These are phyloP conservation scores for Peronospora destructor DNA, from an alignment of 352 stramenopile genomes.

Conservation along the genomic window DNA sequence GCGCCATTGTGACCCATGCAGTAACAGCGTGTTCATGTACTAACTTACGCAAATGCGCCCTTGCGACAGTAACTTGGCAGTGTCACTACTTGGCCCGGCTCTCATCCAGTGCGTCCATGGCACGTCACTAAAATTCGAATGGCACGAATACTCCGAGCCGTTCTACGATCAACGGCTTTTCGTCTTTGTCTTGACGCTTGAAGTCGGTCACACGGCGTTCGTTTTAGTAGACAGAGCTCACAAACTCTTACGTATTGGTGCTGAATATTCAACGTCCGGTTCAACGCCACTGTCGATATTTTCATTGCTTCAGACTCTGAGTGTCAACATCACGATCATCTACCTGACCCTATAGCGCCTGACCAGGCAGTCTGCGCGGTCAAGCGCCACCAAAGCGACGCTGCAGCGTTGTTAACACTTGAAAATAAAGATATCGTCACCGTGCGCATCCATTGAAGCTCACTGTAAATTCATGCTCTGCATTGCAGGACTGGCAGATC, in stretches of 20 bases:
- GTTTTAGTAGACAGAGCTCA: constrained; percentile 5
- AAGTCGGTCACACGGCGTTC: background rate
- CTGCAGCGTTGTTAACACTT: background rate
- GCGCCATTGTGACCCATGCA: too few species aligned
- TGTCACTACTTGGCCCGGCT: too few species aligned
- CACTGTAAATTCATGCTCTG: background rate
- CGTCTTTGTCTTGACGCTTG: background rate
- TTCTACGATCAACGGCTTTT: background rate
- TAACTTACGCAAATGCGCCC: too few species aligned
- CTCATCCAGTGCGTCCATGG: background rate
- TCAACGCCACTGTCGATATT: constrained; percentile 10
- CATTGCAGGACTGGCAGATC: background rate
- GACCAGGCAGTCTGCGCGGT: constrained; percentile 8
- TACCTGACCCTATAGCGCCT: constrained; percentile 6
- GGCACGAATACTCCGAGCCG: constrained; percentile 6
- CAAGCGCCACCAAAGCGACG: background rate
- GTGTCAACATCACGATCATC: constrained; percentile 3
- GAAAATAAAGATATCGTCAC: background rate
- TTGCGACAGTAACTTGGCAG: too few species aligned
- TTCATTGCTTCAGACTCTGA: constrained; percentile 7
- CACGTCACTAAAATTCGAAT: constrained; percentile 13
- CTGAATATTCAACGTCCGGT: constrained; percentile 10
- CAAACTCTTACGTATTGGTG: background rate
- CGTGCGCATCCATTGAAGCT: background rate
- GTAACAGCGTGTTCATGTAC: too few species aligned